Conservation (phyloP, 257 asterid species). For the Hygrophila difformis region DNA sequence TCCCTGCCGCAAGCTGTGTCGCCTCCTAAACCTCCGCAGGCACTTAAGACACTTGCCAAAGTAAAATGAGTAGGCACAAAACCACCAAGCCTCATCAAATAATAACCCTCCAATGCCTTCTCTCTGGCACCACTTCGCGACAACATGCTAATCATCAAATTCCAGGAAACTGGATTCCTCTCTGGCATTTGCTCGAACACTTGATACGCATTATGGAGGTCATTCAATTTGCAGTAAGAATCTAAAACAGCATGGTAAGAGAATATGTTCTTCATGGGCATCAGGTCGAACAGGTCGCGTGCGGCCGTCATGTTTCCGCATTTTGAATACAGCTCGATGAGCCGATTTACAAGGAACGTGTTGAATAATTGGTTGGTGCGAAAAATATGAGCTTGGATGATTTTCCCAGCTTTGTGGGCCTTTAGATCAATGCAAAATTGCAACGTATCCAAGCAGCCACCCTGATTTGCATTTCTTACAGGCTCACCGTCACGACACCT, state of each 20-base stretch:
- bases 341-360: constrained; percentile 48
- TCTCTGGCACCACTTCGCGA: constrained; percentile 41
- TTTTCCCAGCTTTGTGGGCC: constrained; percentile 33
- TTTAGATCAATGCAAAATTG: constrained; percentile 40
- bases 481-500: too few species aligned
- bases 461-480: constrained; percentile 36
- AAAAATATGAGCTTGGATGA: constrained; percentile 46
- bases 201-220: constrained; percentile 33
- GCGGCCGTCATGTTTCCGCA: constrained; percentile 39
- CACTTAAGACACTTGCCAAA: constrained; percentile 65
- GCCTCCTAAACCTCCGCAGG: constrained; percentile 47
- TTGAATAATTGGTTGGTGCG: constrained; percentile 32
- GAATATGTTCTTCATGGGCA: constrained; percentile 55
- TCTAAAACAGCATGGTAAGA: constrained; percentile 58
- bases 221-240: constrained; percentile 47
- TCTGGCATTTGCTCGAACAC: constrained; percentile 54
- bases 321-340: constrained; percentile 53
- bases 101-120: constrained; percentile 46
- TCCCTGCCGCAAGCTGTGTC: constrained; percentile 40
- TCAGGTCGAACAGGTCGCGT: constrained; percentile 49
- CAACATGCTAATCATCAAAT: constrained; percentile 44
- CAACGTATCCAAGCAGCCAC: constrained; percentile 26
- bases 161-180: constrained; percentile 55
- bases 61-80: constrained; percentile 55
- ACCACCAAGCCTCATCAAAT: constrained; percentile 36